These are phyloP conservation scores for Aspergillus homomorphus DNA, from an alignment of 495 filamentous ascomycete genomes.

Conservation along the genomic window DNA sequence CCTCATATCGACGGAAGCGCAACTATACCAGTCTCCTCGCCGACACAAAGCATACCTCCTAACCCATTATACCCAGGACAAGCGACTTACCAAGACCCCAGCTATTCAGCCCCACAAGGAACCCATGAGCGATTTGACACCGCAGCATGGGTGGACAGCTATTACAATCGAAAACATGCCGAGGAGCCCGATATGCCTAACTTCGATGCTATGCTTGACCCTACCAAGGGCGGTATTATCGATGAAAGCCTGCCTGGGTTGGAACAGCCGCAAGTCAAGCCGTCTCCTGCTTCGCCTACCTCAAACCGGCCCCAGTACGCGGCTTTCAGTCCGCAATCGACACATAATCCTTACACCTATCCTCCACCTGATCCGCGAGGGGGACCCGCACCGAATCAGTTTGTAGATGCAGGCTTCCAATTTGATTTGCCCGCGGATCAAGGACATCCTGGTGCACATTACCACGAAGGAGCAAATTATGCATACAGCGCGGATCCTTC, in stretches of 20 bases:
- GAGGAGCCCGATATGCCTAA: conserved; percentile 64
- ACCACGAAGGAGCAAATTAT: conserved; percentile 30
- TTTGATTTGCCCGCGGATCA: conserved; percentile 68
- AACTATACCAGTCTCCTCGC: conserved; percentile 33
- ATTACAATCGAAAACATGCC: conserved; percentile 32
- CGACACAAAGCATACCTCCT: conserved; percentile 16
- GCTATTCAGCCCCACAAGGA: conserved; percentile 15
- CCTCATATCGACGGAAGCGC: conserved; percentile 34
- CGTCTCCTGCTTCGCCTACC: conserved; percentile 19
- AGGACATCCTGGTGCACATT: conserved; percentile 23
- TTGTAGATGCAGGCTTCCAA: conserved; percentile 49
- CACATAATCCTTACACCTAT: conserved; percentile 47
- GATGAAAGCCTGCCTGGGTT: conserved; percentile 53
- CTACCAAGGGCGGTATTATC: conserved; percentile 35
- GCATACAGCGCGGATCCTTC: conserved; percentile 8
- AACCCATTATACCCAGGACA: conserved; percentile 35
- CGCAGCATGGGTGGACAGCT: conserved; percentile 40
- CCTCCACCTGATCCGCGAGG: conserved; percentile 67
- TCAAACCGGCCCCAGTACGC: conserved; percentile 30
- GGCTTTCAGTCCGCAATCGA: conserved; percentile 35
- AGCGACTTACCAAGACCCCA: conserved; percentile 31
- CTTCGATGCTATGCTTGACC: conserved; percentile 62
- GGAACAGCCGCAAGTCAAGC: conserved; percentile 29
- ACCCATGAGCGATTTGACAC: conserved; percentile 16
- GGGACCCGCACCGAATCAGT: conserved; percentile 49